phyloP scores from a whole-genome alignment of 73 alveolate genomes.

The Tetrahymena elliotti region DNA sequence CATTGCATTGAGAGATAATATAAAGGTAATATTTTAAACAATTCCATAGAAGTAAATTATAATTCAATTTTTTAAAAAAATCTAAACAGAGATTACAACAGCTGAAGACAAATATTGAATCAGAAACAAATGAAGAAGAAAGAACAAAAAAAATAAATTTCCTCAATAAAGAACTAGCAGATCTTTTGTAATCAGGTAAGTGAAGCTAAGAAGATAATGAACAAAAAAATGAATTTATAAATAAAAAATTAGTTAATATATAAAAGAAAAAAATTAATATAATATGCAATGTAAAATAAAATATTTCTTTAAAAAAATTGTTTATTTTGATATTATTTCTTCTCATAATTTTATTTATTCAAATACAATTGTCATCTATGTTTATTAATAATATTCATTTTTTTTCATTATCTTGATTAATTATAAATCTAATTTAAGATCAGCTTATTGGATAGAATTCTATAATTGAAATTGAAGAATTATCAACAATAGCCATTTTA shows the following conservation, averaged over 20 bases:
- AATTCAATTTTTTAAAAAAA: no score
- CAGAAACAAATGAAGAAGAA: not conserved
- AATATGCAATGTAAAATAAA: no score
- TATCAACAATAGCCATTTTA: not conserved
- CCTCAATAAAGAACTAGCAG: not conserved
- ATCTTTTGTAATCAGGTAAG: not conserved
- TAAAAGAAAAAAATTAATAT: no score
- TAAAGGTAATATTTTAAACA: not conserved
- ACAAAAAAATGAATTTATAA: not conserved
- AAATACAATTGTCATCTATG: no score
- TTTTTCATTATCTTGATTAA: not conserved
- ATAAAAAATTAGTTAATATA: not conserved
- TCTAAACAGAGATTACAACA: not conserved
- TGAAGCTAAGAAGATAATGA: not conserved
- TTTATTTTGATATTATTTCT: not conserved
- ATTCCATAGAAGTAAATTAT: no score
- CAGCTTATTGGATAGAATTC: not conserved
- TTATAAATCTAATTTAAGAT: not conserved
- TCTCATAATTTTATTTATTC: not conserved
- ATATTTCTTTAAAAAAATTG: not conserved
- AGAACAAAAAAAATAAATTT: not conserved
- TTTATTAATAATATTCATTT: no score
- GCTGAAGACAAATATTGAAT: not conserved
- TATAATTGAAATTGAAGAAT: not conserved
- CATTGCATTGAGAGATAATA: not conserved